Conservation (phyloP, 208 protist genomes). For the Trypanosomatidae sp. region DNA sequence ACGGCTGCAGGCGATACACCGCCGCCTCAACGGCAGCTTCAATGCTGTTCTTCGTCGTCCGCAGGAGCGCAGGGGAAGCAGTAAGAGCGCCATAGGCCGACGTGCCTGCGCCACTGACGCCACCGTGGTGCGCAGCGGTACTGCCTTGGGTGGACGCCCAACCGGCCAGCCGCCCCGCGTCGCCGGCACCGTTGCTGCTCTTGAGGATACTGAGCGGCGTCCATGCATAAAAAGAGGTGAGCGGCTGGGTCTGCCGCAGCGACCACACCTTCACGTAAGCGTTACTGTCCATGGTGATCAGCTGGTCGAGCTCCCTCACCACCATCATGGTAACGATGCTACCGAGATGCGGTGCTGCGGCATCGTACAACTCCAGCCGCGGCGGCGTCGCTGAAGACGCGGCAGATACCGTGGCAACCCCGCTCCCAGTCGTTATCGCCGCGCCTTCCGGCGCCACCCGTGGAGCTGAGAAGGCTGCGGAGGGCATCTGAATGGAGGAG, state of each 20-base stretch:
- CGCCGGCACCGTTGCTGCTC: conserved; percentile 9
- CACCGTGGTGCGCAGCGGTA: not conserved
- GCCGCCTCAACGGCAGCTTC: conserved; percentile 32
- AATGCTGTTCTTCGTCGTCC: conserved; percentile 39
- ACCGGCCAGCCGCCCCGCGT: conserved; percentile 1
- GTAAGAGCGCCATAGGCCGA: not conserved
- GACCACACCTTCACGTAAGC: conserved; percentile 81
- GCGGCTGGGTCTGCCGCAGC: conserved; percentile 37
- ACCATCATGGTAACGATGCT: conserved; percentile 56
- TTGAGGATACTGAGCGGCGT: conserved; percentile 6
- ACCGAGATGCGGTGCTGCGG: conserved; percentile 63
- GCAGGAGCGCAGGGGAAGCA: conserved; percentile 10
- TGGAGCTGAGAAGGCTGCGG: conserved; percentile 33
- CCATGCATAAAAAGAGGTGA: conserved; percentile 75
- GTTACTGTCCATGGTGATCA: conserved; percentile 65
- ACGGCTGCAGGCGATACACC: conserved; percentile 36
- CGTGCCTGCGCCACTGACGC: not conserved
- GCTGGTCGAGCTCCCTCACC: conserved; percentile 64
- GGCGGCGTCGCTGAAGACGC: conserved; percentile 1
- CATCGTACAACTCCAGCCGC: conserved; percentile 69
- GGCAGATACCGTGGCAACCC: not conserved
- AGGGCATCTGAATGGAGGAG: conserved; percentile 27
- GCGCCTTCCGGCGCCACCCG: conserved; percentile 1
- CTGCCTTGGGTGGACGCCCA: conserved; percentile 1
- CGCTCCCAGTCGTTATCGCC: not conserved